Conservation (phyloP, 495 filamentous ascomycete genomes). For the Aspergillus affinis region DNA sequence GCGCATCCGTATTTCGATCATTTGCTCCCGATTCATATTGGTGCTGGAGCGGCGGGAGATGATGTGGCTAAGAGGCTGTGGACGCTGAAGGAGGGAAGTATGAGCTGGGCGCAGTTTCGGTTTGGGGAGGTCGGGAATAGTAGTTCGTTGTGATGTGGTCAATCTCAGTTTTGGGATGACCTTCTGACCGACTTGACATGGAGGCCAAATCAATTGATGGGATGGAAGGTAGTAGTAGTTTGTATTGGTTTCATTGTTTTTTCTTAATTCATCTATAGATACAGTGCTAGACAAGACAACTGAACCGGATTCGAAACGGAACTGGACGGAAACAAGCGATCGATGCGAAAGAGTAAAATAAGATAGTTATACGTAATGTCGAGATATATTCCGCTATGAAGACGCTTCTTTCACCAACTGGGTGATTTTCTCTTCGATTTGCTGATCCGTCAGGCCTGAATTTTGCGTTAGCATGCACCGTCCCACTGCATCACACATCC, state of each 20-base stretch:
- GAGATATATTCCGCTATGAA: slow-evolving; percentile 31
- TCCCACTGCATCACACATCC: not conserved
- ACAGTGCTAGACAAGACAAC: slow-evolving; percentile 37
- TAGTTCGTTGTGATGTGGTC: slow-evolving; percentile 24
- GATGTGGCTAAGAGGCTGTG: slow-evolving; percentile 63
- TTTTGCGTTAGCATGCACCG: slow-evolving; percentile 18
- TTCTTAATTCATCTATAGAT: slow-evolving; percentile 45
- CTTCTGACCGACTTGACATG: no score
- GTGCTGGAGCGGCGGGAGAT: slow-evolving; percentile 65
- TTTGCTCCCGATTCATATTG: slow-evolving; percentile 74
- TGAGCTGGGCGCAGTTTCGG: slow-evolving; percentile 75
- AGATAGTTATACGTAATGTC: slow-evolving; percentile 28
- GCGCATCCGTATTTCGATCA: slow-evolving; percentile 84
- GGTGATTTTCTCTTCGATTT: slow-evolving; percentile 88
- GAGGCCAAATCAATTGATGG: not conserved
- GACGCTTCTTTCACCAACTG: slow-evolving; percentile 66
- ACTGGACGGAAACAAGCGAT: slow-evolving; percentile 8
- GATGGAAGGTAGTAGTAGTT: slow-evolving; percentile 1
- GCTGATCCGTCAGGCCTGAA: slow-evolving; percentile 80
- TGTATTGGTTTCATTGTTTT: slow-evolving; percentile 12
- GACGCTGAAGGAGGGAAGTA: slow-evolving; percentile 63
- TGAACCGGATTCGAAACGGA: slow-evolving; percentile 6
- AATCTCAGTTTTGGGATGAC: not conserved
- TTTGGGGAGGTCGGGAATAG: slow-evolving; percentile 59
- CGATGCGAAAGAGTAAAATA: slow-evolving; percentile 23